Evolutionary conservation across 169 alveolate genomes (phyloP), one percentile per base, ranked within the genome.

Genomic region (Cryptosporidium parvum): DNA sequence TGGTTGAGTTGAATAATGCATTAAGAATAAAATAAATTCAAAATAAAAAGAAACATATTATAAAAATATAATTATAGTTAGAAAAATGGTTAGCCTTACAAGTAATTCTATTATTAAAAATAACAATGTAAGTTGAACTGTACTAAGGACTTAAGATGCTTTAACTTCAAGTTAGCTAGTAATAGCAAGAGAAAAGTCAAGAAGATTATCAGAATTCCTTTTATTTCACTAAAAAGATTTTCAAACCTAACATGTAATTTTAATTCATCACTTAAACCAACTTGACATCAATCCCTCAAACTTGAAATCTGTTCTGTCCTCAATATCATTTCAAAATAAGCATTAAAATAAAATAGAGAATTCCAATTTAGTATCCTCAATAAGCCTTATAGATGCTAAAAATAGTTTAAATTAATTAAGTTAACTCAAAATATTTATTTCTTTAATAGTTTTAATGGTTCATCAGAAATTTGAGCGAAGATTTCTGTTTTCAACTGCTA

Each of bases 191-290:
- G 4, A 61, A 26, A 8, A n/a, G 29, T 39, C 18, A 35, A 73
- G 21, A 58, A 35, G 56, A 37, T 29, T 56, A 73, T 73, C 86
- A 73, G 86, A 53, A 53, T 56, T 31, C 33, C 26, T 52, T 53
- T 73, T 21, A 56, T 73, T 73, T 73, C 71, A 53, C 37, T 5
- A 42, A 53, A 52, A 56, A 26, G 16, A n/a, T 37, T 52, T 59
- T 73, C 86, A 73, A 42, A 23, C 86, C 86, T 73, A 73, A 73
- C 86, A 73, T 73, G 86, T 73, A 56, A 33, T 59, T 18, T 65
- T 26, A 65, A 65, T 65, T 65, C 72, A 65, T 65, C 72, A 65
- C 72, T 65, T 65, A 65, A 39, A 35, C 31, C 29, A 65, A 16
- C 35, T 56, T 26, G 23, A 9, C 9, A 56, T 53, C 21, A 23